Evolutionary conservation across 768 basidiomycete species (phyloP), one percentile per base, ranked within the genome.

Genomic region (Boletus edulis): DNA sequence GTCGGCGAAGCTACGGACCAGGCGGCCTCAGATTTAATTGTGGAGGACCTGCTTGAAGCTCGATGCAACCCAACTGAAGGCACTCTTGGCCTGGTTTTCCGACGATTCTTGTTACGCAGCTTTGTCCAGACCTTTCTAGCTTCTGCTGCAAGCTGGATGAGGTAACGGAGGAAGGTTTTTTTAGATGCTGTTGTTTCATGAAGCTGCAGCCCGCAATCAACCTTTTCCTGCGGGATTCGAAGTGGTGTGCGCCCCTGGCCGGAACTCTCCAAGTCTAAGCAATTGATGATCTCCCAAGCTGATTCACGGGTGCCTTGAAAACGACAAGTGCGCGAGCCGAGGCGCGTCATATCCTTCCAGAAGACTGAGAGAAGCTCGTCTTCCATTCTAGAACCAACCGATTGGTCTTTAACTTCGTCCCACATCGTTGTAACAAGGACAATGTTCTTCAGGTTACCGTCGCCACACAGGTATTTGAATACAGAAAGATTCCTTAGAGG

Each of bases 211-310:
- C 17, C 22, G 20, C 34, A 52, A 10, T 63, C 54, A 3, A 63
- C 62, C 62, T 63, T 63, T 44, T 63, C 62, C n/a, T 3, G 14
- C n/a, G 63, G 62, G n/a, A 63, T 63, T 38, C 46, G 52, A n/a
- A 63, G 44, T 8, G 61, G 57, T 3, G n/a, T 1, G 17, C 47
- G 46, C 17, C 8, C 20, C n/a, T 39, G 49, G 24, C 24, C 5
- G 1, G 24, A 1, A 5, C 24, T 24, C 24, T 24, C 24, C 24
- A 24, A 24, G 24, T 24, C 24, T 5, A 63, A 32, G 5, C 6
- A 14, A 7, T 42, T 3, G 12, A 63, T 53, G 34, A 63, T 51
- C 14, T 35, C 24, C 24, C 24, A 24, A 24, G 24, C 24, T 5
- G 24, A 24, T 24, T 24, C 24, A 5, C 5, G 24, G 4, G 24